A percentile compares a stretch with the other conserved stretches of the same genome.
Evolutionary conservation across 1,139 yeast genomes (phyloP).

Genomic region (Geotrichum carabidarum): DNA sequence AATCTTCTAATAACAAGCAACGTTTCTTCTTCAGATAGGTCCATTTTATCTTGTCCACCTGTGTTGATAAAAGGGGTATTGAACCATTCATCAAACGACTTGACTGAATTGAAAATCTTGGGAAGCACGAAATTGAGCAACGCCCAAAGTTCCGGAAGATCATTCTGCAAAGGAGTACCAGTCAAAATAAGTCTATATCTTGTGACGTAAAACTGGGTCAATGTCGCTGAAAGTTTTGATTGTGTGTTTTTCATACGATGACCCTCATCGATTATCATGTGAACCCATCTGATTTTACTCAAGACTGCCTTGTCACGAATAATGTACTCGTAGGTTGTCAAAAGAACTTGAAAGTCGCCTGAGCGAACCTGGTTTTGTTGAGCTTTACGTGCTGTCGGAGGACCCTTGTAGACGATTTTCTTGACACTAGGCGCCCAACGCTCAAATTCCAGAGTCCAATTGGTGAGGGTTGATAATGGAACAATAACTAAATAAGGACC

Average conservation of each 20-base stretch:
- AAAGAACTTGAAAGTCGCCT: constrained; percentile 82
- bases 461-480: constrained; percentile 88
- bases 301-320: constrained; percentile 83
- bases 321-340: constrained; percentile 70
- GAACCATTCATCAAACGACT: constrained; percentile 97
- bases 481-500: constrained; percentile 78
- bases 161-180: constrained; percentile 96
- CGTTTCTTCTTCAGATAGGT: constrained; percentile 93
- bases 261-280: constrained; percentile 98
- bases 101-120: constrained; percentile 94
- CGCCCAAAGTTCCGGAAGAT: constrained; percentile 96
- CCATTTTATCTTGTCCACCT: constrained; percentile 90
- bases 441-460: constrained; percentile 95
- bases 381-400: constrained; percentile 79
- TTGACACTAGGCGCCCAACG: constrained; percentile 72
- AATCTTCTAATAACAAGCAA: constrained; percentile 88
- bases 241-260: constrained; percentile 95
- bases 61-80: constrained; percentile 97
- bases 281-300: constrained; percentile 78
- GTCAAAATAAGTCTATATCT: constrained; percentile 85
- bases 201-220: constrained; percentile 75
- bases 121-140: constrained; percentile 90
- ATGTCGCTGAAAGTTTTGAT: constrained; percentile 79
- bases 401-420: constrained; percentile 45
- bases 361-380: constrained; percentile 62